phyloP scores from a whole-genome alignment of 148 eudicot genomes.

The Nyssa sinensis region DNA sequence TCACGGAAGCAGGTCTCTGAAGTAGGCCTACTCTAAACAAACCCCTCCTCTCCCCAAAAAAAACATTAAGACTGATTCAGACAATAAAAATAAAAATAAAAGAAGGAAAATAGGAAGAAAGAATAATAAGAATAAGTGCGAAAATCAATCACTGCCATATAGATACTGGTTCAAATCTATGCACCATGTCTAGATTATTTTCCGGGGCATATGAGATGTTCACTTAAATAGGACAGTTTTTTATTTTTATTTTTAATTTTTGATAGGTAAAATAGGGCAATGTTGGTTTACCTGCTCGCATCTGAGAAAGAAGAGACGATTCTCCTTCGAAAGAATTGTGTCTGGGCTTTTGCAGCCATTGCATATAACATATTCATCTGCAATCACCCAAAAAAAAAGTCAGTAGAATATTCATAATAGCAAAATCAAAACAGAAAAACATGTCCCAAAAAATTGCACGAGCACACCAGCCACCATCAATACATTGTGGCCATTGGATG shows the following conservation, averaged over 20 bases:
- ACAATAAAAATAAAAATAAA: not conserved
- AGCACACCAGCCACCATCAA: not conserved
- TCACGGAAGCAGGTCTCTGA: too few relatives aligned
- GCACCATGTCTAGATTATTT: not conserved
- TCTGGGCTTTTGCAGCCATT: slow-evolving; percentile 50
- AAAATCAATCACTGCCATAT: too few relatives aligned
- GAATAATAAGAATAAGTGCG: not conserved
- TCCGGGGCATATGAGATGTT: not conserved
- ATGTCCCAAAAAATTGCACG: not conserved
- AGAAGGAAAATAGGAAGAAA: not conserved
- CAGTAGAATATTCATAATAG: not conserved
- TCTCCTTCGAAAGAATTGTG: slow-evolving; percentile 42
- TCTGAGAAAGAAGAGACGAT: slow-evolving; percentile 33
- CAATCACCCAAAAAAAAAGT: slow-evolving; percentile 12
- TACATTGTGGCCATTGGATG: too few relatives aligned
- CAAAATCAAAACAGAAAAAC: not conserved
- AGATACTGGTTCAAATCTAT: not conserved
- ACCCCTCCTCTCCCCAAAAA: too few relatives aligned
- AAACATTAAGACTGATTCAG: not conserved
- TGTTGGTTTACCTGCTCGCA: slow-evolving; percentile 39
- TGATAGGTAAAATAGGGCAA: not conserved
- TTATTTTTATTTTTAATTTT: too few relatives aligned
- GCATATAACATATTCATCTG: slow-evolving; percentile 63
- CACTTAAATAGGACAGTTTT: not conserved
- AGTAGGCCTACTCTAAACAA: too few relatives aligned